Evolutionary conservation across 495 filamentous ascomycete species (phyloP).

Genomic region (Podospora anserina): DNA sequence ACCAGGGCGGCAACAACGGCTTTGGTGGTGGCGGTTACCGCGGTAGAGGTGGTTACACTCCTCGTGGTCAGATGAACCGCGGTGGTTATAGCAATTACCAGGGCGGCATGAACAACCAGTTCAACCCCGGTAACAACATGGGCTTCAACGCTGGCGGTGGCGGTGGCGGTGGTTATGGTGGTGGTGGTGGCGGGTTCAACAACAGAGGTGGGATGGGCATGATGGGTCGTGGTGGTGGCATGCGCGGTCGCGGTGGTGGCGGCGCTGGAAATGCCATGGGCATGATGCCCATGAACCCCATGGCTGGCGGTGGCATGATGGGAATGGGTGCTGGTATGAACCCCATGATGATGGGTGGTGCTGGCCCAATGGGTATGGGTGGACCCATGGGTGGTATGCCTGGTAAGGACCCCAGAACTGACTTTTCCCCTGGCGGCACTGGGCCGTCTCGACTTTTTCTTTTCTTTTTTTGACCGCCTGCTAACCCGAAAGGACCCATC

Average conservation of each 20-base stretch:
- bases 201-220: slow-evolving; percentile 66
- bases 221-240: slow-evolving; percentile 55
- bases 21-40: slow-evolving; percentile 31
- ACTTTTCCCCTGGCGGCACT: too few species aligned
- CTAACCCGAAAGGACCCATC: slow-evolving; percentile 9
- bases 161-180: slow-evolving; percentile 58
- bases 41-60: slow-evolving; percentile 40
- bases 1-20: slow-evolving; percentile 42
- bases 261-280: slow-evolving; percentile 32
- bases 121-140: slow-evolving; percentile 34
- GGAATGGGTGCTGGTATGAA: slow-evolving; percentile 42
- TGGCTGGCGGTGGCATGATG: slow-evolving; percentile 38
- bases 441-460: not conserved
- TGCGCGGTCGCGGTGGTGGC: slow-evolving; percentile 32
- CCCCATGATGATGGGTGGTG: slow-evolving; percentile 51
- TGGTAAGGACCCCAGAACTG: slow-evolving; percentile 34
- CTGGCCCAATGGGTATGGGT: slow-evolving; percentile 28
- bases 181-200: slow-evolving; percentile 50
- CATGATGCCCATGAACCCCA: slow-evolving; percentile 31
- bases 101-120: slow-evolving; percentile 36
- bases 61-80: slow-evolving; percentile 27
- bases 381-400: slow-evolving; percentile 51
- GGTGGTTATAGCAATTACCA: slow-evolving; percentile 48
- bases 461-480: not conserved
- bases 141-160: slow-evolving; percentile 64